Percentiles rank a stretch among this genome's conserved stretches.
Conservation (phyloP, 139 green algal genomes). For the Volvox africanus region DNA sequence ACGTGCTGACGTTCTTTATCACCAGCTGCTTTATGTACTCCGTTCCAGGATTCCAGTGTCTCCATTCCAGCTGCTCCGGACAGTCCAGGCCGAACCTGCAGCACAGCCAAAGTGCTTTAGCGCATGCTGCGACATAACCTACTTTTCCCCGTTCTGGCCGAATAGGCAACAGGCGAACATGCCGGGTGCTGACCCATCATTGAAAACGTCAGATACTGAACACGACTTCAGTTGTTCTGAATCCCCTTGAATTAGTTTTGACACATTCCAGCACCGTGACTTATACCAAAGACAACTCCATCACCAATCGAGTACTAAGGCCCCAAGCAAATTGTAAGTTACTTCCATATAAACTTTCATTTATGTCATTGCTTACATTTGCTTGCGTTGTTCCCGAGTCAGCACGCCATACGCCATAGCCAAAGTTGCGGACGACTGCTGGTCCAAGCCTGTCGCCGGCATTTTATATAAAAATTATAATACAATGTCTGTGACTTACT, state of each 20-base stretch:
- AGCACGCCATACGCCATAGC: constrained; percentile 37
- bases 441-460: neutral
- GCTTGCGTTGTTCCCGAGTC: constrained; percentile 13
- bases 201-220: neutral
- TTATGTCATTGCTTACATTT: constrained; percentile 16
- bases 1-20: constrained; percentile 78
- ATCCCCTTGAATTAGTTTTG: neutral
- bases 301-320: neutral
- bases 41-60: constrained; percentile 71
- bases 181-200: neutral
- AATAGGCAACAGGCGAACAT: too few relatives aligned
- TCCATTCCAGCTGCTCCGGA: constrained; percentile 72
- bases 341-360: neutral
- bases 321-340: neutral
- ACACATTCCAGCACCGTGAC: neutral
- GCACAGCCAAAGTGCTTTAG: too few relatives aligned
- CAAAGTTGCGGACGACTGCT: neutral
- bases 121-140: too few relatives aligned
- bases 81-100: constrained; percentile 80
- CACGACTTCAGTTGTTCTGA: too few relatives aligned
- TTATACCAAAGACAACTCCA: neutral
- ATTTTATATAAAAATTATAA: neutral
- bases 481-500: neutral
- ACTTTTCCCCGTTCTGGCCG: too few relatives aligned
- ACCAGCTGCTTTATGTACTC: constrained; percentile 72